Percentiles rank a stretch among this genome's conserved stretches.
Evolutionary conservation across 2,329 filamentous ascomycete genomes (phyloP).

Genomic region (Pseudogymnoascus sp.): DNA sequence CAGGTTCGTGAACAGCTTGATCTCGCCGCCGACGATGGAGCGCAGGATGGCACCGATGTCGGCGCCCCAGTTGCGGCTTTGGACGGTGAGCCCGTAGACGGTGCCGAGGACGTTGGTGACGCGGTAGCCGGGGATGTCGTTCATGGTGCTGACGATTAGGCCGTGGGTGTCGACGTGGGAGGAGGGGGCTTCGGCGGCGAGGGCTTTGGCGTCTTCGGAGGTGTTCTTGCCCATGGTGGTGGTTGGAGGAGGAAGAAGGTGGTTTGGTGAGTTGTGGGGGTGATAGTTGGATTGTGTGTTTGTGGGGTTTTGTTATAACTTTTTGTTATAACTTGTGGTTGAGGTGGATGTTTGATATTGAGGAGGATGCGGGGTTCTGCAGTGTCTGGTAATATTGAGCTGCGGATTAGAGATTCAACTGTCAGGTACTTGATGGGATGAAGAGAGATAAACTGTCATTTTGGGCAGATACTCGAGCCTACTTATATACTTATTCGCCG

Average conservation of each 20-base stretch:
- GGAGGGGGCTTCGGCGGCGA: conserved; percentile 11
- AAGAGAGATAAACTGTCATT: not conserved
- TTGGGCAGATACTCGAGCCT: not conserved
- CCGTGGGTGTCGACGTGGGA: conserved; percentile 57
- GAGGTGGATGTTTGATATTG: not conserved
- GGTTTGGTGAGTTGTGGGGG: not conserved
- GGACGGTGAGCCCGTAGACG: conserved; percentile 50
- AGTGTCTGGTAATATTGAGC: not conserved
- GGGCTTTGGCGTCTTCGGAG: not conserved
- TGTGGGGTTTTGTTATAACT: not conserved
- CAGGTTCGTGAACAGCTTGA: conserved; percentile 52
- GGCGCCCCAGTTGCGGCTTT: conserved; percentile 51
- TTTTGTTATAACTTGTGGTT: not conserved
- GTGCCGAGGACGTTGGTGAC: conserved; percentile 50
- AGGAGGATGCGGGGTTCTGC: not conserved
- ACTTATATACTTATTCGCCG: not conserved
- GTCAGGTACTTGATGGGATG: not conserved
- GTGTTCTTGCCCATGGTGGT: conserved; percentile 19
- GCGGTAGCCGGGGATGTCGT: conserved; percentile 54
- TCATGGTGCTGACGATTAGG: conserved; percentile 56
- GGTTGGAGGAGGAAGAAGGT: not conserved
- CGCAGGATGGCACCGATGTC: conserved; percentile 49
- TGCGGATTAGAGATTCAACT: not conserved
- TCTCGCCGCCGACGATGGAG: conserved; percentile 51
- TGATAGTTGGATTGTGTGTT: no score